phyloP scores from a whole-genome alignment of 83 land plant genomes.

The Thuja plicata region DNA sequence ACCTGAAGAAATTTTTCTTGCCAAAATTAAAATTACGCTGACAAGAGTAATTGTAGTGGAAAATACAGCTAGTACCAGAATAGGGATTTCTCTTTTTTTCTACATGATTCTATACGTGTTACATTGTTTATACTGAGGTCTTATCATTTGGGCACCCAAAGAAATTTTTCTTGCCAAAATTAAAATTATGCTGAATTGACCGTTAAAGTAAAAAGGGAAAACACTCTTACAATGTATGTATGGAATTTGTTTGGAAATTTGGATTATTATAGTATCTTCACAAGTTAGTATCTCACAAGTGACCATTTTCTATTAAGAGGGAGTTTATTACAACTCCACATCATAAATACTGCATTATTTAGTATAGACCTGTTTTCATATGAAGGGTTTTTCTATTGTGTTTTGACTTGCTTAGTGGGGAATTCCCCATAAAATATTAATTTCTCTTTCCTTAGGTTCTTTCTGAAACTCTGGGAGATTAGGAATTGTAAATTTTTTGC shows the following conservation, averaged over 20 bases:
- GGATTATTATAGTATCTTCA: not conserved
- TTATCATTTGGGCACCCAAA: not conserved
- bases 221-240: not conserved
- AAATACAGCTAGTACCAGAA: not conserved
- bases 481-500: not conserved
- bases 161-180: not conserved
- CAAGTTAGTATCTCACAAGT: no score
- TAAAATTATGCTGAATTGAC: not conserved
- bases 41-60: not conserved
- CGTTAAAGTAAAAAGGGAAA: not conserved
- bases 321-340: not conserved
- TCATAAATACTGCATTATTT: not conserved
- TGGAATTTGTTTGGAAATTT: not conserved
- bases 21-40: not conserved
- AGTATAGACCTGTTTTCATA: not conserved
- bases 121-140: not conserved
- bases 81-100: not conserved
- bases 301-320: not conserved
- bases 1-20: not conserved
- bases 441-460: not conserved
- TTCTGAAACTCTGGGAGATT: not conserved
- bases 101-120: not conserved
- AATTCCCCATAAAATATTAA: not conserved
- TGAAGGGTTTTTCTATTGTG: not conserved
- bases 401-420: not conserved